Percentiles rank a stretch among this genome's conserved stretches.
Evolutionary conservation across 345 rosid genomes (phyloP).

Genomic region (Dovyalis caffra): DNA sequence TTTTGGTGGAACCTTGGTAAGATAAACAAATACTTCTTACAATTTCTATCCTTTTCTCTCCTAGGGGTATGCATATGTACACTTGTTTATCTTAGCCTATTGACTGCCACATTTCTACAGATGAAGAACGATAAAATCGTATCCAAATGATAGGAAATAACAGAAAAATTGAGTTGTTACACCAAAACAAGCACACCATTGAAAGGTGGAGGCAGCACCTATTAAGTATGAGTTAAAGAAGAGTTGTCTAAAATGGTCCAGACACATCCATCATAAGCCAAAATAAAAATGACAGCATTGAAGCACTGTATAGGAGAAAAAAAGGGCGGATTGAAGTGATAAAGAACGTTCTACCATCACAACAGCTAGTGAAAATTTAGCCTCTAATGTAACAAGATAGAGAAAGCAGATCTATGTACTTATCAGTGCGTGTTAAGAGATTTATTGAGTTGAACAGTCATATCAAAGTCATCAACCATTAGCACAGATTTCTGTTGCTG

Average conservation of each 20-base stretch:
- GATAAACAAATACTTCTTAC: not conserved
- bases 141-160: too few species aligned
- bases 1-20: not conserved
- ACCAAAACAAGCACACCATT: too few species aligned
- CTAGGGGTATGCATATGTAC: too few species aligned
- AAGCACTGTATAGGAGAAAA: not conserved
- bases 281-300: not conserved
- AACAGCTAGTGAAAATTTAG: not conserved
- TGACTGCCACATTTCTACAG: too few species aligned
- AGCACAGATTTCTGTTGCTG: not conserved
- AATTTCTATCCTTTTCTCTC: not conserved
- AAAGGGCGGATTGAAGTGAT: not conserved
- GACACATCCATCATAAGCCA: not conserved
- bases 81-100: too few species aligned
- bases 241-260: too few species aligned
- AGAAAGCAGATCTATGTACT: not conserved
- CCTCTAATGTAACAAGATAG: not conserved
- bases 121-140: too few species aligned
- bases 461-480: not conserved
- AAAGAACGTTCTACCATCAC: not conserved
- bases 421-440: not conserved
- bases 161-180: too few species aligned
- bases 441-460: not conserved
- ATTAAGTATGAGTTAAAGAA: too few species aligned
- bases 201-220: too few species aligned